Base-by-base conservation (phyloP, 257 asterid genomes). In the Mentha longifolia region DNA sequence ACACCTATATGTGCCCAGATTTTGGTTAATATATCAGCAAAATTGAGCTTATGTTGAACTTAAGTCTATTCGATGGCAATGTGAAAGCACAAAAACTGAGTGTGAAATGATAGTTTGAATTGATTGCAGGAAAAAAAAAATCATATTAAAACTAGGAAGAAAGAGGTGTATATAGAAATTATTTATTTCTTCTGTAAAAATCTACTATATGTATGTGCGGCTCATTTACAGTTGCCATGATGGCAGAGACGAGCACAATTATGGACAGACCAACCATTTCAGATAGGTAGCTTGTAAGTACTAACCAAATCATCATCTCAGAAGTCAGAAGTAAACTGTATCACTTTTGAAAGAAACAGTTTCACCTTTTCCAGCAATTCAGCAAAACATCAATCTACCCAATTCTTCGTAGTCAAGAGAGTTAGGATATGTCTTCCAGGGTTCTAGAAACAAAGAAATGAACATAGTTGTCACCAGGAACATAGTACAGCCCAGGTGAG, bases 1-100 rank as follows among this genome's bases (percentile, higher is more conserved):
- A 89, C 43, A 91, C 99, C 99, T 94, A 79, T 20, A 79, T 16
- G 19, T 70, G 22, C 39, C 50, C 33, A 47, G 11, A 62, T n/a
- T 49, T 49, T 51, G 50, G 20, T 42, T 7, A 72, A 65, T 10
- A 59, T 3, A 71, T 31, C 17, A 13, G 51, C 28, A 39, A 9
- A 33, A 54, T 41, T 52, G n/a, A 57, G 35, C 47, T 50, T 57
- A 35, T 15, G 25, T 15, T 62, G n/a, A 56, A 68, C 22, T 58
- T 19, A 56, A 70, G 33, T 41, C 37, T 66, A 45, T 41, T 8
- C 35, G 47, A 31, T 31, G 13, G 17, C 37, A 57, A 43, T 46
- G 39, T 8, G 19, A 45, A 73, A 9, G 13, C 33, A 43, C 43
- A 65, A 57, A 22, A 5, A 28, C 10, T 37, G n/a, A 14, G 50